Conservation (phyloP, 306 rosid genomes). For the Vigna radiata region DNA sequence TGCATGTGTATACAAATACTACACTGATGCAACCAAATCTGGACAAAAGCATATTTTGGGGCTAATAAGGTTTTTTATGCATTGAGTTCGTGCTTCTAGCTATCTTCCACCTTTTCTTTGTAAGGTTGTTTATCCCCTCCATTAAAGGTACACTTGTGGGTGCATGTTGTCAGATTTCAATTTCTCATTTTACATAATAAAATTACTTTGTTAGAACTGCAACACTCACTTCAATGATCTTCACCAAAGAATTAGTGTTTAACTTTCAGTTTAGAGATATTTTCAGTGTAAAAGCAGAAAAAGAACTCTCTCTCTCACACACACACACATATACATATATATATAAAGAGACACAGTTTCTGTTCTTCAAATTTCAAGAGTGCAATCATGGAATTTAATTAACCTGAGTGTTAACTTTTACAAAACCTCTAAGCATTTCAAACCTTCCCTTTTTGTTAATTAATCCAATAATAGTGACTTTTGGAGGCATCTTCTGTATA, state of each 20-base stretch:
- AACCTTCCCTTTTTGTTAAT: slow-evolving; percentile 43
- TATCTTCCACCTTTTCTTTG: background rate
- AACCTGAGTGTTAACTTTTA: slow-evolving; percentile 20
- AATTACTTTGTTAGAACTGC: background rate
- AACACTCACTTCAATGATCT: background rate
- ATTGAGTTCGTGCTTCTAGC: slow-evolving; percentile 2
- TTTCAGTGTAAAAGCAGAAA: background rate
- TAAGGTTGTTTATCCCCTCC: background rate
- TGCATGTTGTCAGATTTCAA: background rate
- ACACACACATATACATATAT: too few species aligned
- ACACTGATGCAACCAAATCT: background rate
- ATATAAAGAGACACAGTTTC: background rate
- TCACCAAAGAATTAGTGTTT: background rate
- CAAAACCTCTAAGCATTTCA: slow-evolving; percentile 35
- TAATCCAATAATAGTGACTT: slow-evolving; percentile 38
- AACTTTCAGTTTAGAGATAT: background rate
- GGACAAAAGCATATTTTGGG: background rate
- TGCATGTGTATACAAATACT: background rate
- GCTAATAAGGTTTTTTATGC: background rate
- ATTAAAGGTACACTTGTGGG: background rate
- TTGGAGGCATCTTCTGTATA: slow-evolving; percentile 38
- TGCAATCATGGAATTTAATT: slow-evolving; percentile 22
- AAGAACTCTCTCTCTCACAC: too few species aligned
- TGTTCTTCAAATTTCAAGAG: slow-evolving; percentile 28
- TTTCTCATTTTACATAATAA: background rate